Evolutionary conservation across 1,284 basidiomycete genomes (phyloP).

Genomic region (Papiliotrema nemorosa): DNA sequence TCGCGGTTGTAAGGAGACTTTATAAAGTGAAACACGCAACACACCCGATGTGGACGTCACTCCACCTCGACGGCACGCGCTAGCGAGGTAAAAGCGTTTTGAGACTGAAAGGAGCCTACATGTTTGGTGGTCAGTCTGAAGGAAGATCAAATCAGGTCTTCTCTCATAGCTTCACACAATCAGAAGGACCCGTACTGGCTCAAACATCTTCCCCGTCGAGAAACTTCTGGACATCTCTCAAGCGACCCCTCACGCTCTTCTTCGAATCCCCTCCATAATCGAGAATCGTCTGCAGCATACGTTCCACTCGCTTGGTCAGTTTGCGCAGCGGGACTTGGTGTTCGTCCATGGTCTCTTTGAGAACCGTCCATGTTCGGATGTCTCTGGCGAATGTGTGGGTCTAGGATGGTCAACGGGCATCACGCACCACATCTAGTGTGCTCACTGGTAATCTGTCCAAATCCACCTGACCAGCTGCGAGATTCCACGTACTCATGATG

Average conservation of each 20-base stretch:
- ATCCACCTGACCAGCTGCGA: conserved; percentile 34
- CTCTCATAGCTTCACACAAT: no score
- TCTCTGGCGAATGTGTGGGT: conserved; percentile 49
- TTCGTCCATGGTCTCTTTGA: conserved; percentile 33
- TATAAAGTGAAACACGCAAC: no score
- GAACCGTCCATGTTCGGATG: conserved; percentile 36
- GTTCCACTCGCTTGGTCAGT: conserved; percentile 22
- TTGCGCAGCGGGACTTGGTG: conserved; percentile 23
- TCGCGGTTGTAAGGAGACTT: no score
- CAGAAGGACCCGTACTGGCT: no score
- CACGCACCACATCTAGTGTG: not conserved
- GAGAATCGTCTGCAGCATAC: conserved; percentile 22
- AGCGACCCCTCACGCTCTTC: conserved; percentile 36
- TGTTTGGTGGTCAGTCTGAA: no score
- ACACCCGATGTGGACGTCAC: no score
- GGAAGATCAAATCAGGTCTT: no score
- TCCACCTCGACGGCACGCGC: no score
- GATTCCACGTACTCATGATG: conserved; percentile 43
- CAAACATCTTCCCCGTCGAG: conserved; percentile 16
- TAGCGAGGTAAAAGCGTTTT: no score
- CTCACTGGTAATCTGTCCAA: conserved; percentile 42
- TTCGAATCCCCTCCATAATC: conserved; percentile 38
- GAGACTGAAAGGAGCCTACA: no score
- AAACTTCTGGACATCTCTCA: conserved; percentile 25
- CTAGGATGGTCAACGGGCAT: conserved; percentile 15